These are phyloP conservation scores for Hypoxylon crocopeplum DNA, from an alignment of 495 filamentous ascomycete species.

Conservation along the genomic window DNA sequence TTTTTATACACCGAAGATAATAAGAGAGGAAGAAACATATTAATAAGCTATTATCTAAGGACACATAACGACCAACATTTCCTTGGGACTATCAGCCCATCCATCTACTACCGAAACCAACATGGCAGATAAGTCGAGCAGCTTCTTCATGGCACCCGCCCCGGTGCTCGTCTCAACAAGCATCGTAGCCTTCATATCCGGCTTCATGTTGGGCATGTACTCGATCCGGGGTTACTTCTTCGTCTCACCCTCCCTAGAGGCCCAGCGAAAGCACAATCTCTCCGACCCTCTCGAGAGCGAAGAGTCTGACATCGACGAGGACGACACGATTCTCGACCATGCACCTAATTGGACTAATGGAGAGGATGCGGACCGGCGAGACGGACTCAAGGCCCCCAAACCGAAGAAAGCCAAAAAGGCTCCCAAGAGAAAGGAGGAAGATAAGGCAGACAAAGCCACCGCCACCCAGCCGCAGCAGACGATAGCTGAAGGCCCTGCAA, in stretches of 20 bases:
- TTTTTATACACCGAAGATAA: too few relatives aligned
- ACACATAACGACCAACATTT: too few relatives aligned
- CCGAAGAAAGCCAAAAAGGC: conserved; percentile 24
- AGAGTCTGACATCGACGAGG: conserved; percentile 59
- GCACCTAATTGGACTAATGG: conserved; percentile 66
- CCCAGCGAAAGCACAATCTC: conserved; percentile 42
- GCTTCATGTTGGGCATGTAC: conserved; percentile 65
- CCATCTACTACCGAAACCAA: background rate
- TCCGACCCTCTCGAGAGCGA: conserved; percentile 57
- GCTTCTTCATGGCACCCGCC: conserved; percentile 8
- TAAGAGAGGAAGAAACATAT: too few relatives aligned
- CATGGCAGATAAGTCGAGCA: conserved; percentile 27
- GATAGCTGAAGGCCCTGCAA: conserved; percentile 52
- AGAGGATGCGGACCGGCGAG: conserved; percentile 53
- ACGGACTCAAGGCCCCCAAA: conserved; percentile 49
- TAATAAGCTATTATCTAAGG: too few relatives aligned
- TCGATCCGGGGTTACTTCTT: conserved; percentile 57
- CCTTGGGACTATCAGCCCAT: background rate
- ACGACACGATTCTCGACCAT: conserved; percentile 60
- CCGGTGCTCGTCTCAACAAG: conserved; percentile 65
- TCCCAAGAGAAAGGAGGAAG: conserved; percentile 13
- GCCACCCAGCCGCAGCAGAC: too few relatives aligned
- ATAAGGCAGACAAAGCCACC: conserved; percentile 6
- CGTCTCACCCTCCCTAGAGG: conserved; percentile 49
- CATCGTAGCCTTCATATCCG: conserved; percentile 66